A percentile compares a stretch with the other conserved stretches of the same genome.
phyloP scores from a whole-genome alignment of 768 basidiomycete species.

The Leccinum ochraceum region DNA sequence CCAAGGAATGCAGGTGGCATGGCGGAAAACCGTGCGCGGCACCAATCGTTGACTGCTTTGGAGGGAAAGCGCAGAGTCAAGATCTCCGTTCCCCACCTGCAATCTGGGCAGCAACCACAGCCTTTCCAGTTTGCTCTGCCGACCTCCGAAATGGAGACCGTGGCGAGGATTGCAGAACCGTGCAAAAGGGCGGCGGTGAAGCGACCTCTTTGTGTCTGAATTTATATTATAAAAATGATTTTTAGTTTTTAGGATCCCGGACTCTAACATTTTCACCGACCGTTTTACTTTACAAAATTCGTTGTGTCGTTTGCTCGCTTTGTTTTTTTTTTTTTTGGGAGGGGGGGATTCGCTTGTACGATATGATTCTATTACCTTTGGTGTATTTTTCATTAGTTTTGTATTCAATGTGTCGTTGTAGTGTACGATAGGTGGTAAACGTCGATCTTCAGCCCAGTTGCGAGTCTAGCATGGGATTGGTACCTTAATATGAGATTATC shows the following conservation, averaged over 20 bases:
- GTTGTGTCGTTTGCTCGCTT: neutral
- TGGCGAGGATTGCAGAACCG: conserved; percentile 4
- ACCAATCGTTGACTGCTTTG: conserved; percentile 26
- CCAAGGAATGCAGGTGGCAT: conserved; percentile 1
- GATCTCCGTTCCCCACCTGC: conserved; percentile 20
- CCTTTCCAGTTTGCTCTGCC: neutral
- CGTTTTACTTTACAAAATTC: neutral
- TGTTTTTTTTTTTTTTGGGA: neutral
- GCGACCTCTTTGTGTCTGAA: conserved; percentile 20
- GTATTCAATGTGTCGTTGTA: neutral
- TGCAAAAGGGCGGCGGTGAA: conserved; percentile 16
- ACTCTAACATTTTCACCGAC: neutral
- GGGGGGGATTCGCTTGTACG: neutral
- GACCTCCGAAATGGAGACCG: neutral
- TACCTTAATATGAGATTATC: neutral
- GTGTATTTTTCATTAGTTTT: neutral
- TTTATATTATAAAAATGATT: neutral
- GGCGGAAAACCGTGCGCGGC: conserved; percentile 20
- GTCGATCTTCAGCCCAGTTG: neutral
- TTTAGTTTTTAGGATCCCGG: neutral
- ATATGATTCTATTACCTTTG: neutral
- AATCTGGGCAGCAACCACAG: neutral
- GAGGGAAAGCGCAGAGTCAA: conserved; percentile 22
- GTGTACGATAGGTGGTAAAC: neutral
- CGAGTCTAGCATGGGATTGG: neutral